Evolutionary conservation across 441 rosid species (phyloP).

Genomic region (Euphorbia schlechtendalii): DNA sequence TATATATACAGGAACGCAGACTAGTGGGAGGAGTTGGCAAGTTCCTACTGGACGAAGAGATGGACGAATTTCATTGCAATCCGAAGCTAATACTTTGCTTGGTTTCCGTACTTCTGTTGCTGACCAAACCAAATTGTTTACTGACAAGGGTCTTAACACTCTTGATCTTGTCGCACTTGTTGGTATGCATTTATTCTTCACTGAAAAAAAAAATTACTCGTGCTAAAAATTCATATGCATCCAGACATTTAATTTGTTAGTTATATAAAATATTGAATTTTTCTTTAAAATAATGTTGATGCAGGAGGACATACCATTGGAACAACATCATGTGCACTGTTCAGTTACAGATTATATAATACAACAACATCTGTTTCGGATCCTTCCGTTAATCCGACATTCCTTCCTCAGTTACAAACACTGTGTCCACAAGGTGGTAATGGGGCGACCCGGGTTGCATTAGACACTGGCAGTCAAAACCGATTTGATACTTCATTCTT

Average conservation of each 20-base stretch:
- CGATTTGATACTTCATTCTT: constrained; percentile 51
- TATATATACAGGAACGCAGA: constrained; percentile 20
- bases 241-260: no score
- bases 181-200: constrained; percentile 27
- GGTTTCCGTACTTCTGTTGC: constrained; percentile 44
- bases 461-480: constrained; percentile 45
- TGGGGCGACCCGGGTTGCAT: constrained; percentile 30
- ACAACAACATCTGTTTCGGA: constrained; percentile 49
- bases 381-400: constrained; percentile 41
- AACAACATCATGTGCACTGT: constrained; percentile 51
- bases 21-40: constrained; percentile 40
- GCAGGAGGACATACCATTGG: constrained; percentile 73
- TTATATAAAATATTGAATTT: no score
- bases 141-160: constrained; percentile 34
- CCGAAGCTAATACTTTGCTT: constrained; percentile 46
- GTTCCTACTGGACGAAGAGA: constrained; percentile 77
- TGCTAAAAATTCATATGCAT: no score
- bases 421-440: constrained; percentile 51
- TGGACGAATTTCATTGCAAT: constrained; percentile 51
- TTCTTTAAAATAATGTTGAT: no score
- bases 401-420: constrained; percentile 28
- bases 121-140: constrained; percentile 45
- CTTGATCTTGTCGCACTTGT: constrained; percentile 72
- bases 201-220: no score
- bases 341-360: constrained; percentile 46